Percentiles rank a stretch among this genome's conserved stretches.
Evolutionary conservation across 495 filamentous ascomycete genomes (phyloP).

Genomic region (Podospora pseudocomata): DNA sequence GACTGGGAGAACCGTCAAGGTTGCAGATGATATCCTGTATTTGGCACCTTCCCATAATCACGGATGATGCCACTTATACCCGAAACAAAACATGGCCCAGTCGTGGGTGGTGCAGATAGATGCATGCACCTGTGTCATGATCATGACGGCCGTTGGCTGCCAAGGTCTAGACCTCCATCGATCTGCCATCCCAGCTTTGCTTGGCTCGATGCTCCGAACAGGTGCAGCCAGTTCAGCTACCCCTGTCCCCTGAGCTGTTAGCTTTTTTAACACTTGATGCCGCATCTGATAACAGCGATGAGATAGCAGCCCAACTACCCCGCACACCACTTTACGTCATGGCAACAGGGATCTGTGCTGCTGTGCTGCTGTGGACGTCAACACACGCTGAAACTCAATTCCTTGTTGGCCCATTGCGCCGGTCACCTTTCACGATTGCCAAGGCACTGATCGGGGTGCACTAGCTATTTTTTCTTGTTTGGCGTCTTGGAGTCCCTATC

Average conservation of each 20-base stretch:
- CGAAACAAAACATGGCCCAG: neutral
- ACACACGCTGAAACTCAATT: constrained; percentile 14
- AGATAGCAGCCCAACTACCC: neutral
- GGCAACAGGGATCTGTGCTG: neutral
- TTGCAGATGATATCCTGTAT: no score
- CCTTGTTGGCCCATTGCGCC: constrained; percentile 15
- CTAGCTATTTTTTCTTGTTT: constrained; percentile 3
- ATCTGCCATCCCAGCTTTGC: constrained; percentile 1
- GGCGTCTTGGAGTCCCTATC: neutral
- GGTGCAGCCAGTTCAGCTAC: neutral
- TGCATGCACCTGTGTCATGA: neutral
- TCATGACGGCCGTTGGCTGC: neutral
- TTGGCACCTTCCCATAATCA: no score
- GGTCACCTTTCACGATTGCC: neutral
- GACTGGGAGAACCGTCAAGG: no score
- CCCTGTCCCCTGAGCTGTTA: neutral
- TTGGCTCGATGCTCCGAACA: neutral
- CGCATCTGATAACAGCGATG: neutral
- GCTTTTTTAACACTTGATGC: neutral
- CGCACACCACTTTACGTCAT: neutral
- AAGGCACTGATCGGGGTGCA: neutral
- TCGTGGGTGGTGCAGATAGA: neutral
- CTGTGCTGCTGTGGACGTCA: neutral
- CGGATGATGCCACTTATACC: neutral
- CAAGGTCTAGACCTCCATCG: constrained; percentile 3